Evolutionary conservation across 73 alveolate genomes (phyloP).

Genomic region (Paramecium pentaurelia): DNA sequence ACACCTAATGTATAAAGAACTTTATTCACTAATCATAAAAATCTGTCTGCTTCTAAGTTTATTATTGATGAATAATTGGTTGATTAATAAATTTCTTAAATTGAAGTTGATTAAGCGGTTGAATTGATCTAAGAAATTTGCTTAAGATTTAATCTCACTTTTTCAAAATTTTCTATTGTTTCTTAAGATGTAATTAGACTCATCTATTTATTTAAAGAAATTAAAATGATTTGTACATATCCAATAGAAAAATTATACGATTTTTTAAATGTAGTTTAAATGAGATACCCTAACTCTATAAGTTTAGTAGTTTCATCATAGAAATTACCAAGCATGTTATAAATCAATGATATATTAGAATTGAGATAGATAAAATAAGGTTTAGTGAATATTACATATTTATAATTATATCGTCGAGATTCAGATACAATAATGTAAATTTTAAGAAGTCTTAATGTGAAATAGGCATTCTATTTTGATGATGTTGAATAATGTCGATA

Average conservation of each 20-base stretch:
- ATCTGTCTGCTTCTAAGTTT: conserved; percentile 34
- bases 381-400: not conserved
- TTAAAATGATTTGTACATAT: conserved; percentile 34
- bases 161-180: not conserved
- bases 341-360: not conserved
- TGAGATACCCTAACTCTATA: not conserved
- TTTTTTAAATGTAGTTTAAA: not conserved
- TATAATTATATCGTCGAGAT: not conserved
- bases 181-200: conserved; percentile 10
- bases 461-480: not conserved
- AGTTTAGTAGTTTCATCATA: not conserved
- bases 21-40: not conserved
- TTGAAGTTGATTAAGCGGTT: conserved; percentile 1
- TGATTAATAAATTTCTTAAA: not conserved
- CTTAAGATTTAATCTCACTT: not conserved
- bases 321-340: not conserved
- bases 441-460: not conserved
- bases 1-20: not conserved
- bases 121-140: not conserved
- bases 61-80: not conserved
- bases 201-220: conserved; percentile 6
- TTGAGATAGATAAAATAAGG: not conserved
- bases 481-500: conserved; percentile 18
- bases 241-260: not conserved
- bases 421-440: not conserved